Evolutionary conservation across 441 rosid genomes (phyloP).

Genomic region (Gossypium gossypioides): DNA sequence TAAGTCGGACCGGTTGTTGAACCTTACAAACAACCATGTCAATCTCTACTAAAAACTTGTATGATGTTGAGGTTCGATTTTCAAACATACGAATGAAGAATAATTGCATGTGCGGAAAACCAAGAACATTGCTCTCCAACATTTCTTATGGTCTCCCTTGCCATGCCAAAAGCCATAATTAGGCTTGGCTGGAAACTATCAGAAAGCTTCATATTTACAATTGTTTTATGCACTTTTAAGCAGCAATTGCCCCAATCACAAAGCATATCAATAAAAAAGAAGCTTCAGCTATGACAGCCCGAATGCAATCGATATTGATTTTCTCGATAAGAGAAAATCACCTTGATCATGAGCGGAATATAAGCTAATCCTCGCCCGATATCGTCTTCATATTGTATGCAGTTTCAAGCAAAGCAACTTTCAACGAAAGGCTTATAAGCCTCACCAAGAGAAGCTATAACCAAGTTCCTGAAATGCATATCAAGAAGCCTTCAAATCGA

Average conservation of each 20-base stretch:
- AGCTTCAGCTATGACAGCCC: slow-evolving; percentile 3
- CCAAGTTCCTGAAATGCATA: slow-evolving; percentile 48
- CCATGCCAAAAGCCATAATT: neutral
- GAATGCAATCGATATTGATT: slow-evolving; percentile 54
- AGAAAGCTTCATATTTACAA: neutral
- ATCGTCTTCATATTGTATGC: slow-evolving; percentile 17
- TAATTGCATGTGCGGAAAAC: neutral
- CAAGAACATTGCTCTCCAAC: neutral
- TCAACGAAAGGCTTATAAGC: slow-evolving; percentile 55
- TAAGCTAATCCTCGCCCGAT: slow-evolving; percentile 35
- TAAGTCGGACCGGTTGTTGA: too few species aligned
- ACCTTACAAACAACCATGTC: too few species aligned
- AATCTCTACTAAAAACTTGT: too few species aligned
- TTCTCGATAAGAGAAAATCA: slow-evolving; percentile 33
- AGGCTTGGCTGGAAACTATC: neutral
- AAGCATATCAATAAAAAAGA: neutral
- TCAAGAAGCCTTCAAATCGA: slow-evolving; percentile 48
- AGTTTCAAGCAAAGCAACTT: slow-evolving; percentile 55
- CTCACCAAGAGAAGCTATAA: slow-evolving; percentile 44
- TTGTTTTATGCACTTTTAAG: neutral
- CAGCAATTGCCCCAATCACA: too few species aligned
- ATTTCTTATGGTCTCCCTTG: neutral
- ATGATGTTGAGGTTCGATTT: too few species aligned
- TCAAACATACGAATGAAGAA: too few species aligned
- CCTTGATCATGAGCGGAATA: slow-evolving; percentile 72